Conservation (phyloP, 2,329 filamentous ascomycete species). For the Cladosporium sp. region DNA sequence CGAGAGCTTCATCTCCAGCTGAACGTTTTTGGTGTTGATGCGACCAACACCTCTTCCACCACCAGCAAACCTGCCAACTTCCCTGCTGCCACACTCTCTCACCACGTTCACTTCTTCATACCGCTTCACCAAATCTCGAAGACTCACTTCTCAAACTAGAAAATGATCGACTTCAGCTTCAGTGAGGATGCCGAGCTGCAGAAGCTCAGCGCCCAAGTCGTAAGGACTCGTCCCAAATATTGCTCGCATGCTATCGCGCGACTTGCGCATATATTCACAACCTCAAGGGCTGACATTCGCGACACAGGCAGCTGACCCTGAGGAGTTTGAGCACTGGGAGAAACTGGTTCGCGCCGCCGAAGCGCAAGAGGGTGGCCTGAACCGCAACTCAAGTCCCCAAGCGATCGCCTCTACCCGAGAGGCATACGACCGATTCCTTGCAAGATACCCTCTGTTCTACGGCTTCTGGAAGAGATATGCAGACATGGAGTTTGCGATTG, state of each 20-base stretch:
- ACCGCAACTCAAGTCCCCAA: slow-evolving; percentile 93
- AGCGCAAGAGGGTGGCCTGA: slow-evolving; percentile 85
- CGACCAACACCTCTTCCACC: neutral
- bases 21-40: neutral
- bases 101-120: neutral
- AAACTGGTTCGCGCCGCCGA: slow-evolving; percentile 83
- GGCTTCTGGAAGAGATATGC: slow-evolving; percentile 99
- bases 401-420: slow-evolving; percentile 84
- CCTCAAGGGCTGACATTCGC: slow-evolving; percentile 1
- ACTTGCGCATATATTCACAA: neutral
- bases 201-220: slow-evolving; percentile 34
- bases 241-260: neutral
- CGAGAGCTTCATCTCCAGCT: slow-evolving; percentile 8
- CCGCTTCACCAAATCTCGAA: neutral
- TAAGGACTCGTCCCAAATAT: slow-evolving; percentile 20
- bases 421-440: slow-evolving; percentile 87
- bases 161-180: slow-evolving; percentile 37
- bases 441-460: slow-evolving; percentile 92
- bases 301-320: slow-evolving; percentile 66
- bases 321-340: slow-evolving; percentile 95
- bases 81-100: neutral
- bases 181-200: slow-evolving; percentile 34
- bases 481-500: slow-evolving; percentile 94
- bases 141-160: neutral
- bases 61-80: neutral